Base-by-base conservation (phyloP, 345 rosid genomes). In the Atalantia buxifolia region DNA sequence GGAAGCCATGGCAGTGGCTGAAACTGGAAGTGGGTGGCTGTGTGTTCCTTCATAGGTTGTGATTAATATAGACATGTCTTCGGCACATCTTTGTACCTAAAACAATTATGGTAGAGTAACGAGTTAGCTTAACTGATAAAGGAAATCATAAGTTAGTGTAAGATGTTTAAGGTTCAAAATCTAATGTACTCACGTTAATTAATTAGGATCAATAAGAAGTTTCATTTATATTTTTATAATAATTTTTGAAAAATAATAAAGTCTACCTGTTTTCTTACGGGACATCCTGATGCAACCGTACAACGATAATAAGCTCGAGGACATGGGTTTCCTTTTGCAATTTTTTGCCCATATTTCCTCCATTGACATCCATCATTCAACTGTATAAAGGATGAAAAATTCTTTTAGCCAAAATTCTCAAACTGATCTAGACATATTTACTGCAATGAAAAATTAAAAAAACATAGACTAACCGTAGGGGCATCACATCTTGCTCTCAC, bases 331-430 rank as follows among this genome's bases (percentile, higher is more conserved):
- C 95, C 97, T 86, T 94, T 94, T 0, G 97, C 82, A 56, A 91
- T 89, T 77, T 94, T 94, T 79, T 94, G 97, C 36, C 98, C 98
- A 77, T 94, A 94, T 89, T 94, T 94, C 82, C 97, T 90, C 98
- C 98, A 94, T 78, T 94, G 98, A 73, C 98, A 93, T 48, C 98
- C 98, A 86, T 94, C 98, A 42, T 88, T 91, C 95, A 94, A 91
- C 98, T 94, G 81, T 38, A 69, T 5, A 57, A 9, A 13, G 5
- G 55, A 72, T 38, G 76, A 77, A 69, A 21, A 12, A 30, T 7
- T n/a, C 3, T 10, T 76, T 53, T 55, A 76, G 36, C 59, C 21
- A 50, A 35, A 66, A 48, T 31, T 65, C 33, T 65, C 24, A 50
- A 50, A 50, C 2, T 53, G 71, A 30, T 66, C 71, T 14, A 28